Base-by-base conservation (phyloP, 306 rosid species). In the Medicago ruthenica region DNA sequence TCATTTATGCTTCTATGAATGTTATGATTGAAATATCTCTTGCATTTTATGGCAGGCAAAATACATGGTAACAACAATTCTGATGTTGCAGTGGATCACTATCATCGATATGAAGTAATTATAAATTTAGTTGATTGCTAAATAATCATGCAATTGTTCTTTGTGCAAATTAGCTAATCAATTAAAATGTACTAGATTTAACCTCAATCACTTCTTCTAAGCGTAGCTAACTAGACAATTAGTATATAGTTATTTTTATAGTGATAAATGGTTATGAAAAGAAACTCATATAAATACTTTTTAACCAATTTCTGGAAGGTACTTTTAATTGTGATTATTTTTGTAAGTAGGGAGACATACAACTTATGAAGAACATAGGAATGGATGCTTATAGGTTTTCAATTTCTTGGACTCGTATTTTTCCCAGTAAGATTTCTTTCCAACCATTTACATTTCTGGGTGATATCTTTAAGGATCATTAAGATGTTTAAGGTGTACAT, bases 321-420 rank as follows among this genome's bases (percentile, higher is more conserved):
- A 62, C 7, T 7, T 63, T 62, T 0, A 37, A 0, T 13, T 9
- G 13, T 65, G 41, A 7, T 34, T 17, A 4, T 16, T 12, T 64
- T 54, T 75, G 58, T 45, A 73, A 68, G 42, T 85, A 92, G 97
- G 86, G 63, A 55, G 97, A 89, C 57, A 72, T 87, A 64, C 83
- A 83, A 58, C 87, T 88, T 4, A 88, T 92, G 91, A 86, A 89
- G 83, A 85, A 92, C 45, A 76, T 88, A 90, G 93, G 96, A 65
- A 69, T 92, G 93, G 97, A 89, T 80, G 91, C 96, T 37, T 89
- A 89, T 60, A 85, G 96, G 69, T 89, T 92, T 73, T 92, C 97
- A 24, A 89, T 92, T 71, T 84, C 96, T 14, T 92, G 97, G 96
- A 80, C 91, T 65, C 85, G 93, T 12, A 86, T 92, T 69, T 88